Conservation (phyloP, 2,329 filamentous ascomycete species). For the Penicillium fuscoglaucum region DNA sequence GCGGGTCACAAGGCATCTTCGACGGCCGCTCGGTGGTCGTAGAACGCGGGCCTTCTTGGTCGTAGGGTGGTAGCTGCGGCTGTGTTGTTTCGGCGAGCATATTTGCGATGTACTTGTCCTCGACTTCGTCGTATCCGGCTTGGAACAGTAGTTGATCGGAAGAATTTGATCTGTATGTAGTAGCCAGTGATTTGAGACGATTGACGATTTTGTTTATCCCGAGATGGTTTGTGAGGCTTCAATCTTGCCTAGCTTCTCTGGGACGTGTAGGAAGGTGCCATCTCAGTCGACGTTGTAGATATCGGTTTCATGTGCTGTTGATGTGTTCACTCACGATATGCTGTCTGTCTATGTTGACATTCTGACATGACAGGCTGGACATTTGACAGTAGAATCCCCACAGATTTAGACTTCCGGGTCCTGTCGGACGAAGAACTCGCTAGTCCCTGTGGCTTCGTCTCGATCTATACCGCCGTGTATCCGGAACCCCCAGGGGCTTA, state of each 20-base stretch:
- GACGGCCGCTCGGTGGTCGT: neutral
- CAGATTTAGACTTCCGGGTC: neutral
- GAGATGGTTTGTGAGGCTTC: neutral
- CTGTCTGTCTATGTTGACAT: neutral
- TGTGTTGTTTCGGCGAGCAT: neutral
- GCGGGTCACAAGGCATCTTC: neutral
- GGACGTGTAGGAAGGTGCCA: neutral
- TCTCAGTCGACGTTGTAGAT: neutral
- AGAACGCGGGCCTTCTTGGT: neutral
- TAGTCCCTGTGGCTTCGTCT: too few relatives aligned
- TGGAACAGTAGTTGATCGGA: neutral
- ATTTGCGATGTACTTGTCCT: neutral
- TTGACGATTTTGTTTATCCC: neutral
- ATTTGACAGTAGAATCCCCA: neutral
- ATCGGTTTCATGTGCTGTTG: neutral
- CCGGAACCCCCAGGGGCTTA: accelerated
- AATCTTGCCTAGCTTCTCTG: neutral
- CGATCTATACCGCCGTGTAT: neutral
- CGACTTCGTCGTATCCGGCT: neutral
- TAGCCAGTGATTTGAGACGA: neutral
- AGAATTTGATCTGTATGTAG: too few relatives aligned
- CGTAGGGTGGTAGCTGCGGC: neutral
- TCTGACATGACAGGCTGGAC: neutral
- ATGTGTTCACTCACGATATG: neutral
- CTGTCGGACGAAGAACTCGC: neutral